phyloP scores from a whole-genome alignment of 2,329 filamentous ascomycete genomes.

The Colletotrichum viniferum region DNA sequence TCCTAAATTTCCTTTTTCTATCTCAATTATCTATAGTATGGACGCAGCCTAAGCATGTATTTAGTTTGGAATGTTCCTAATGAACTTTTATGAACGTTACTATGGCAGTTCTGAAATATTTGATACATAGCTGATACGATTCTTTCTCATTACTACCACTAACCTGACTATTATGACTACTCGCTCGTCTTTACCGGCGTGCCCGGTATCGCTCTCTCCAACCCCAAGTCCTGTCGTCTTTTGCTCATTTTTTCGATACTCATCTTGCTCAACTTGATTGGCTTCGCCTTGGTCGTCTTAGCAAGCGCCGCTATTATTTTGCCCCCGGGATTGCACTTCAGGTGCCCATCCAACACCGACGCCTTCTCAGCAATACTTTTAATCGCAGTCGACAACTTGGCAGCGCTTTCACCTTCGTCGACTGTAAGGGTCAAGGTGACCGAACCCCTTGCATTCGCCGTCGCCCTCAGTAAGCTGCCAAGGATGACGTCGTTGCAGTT shows the following conservation, averaged over 20 bases:
- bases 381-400: background rate
- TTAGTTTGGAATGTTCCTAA: background rate
- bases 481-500: background rate
- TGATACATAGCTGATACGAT: too few species aligned
- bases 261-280: background rate
- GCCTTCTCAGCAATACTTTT: background rate
- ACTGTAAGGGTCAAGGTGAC: background rate
- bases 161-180: background rate
- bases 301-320: background rate
- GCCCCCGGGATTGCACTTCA: background rate
- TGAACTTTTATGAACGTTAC: background rate
- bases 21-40: accelerated
- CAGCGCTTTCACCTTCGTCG: background rate
- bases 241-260: background rate
- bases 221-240: background rate
- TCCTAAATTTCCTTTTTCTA: background rate
- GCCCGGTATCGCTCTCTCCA: background rate
- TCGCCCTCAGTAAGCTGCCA: background rate
- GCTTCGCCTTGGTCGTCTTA: accelerated
- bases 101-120: too few species aligned
- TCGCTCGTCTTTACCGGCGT: background rate
- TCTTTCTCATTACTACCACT: background rate
- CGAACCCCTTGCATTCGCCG: background rate
- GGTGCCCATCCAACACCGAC: background rate
- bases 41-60: background rate